Conservation (phyloP, 1,139 yeast species). For the Saccharomycopsis crataegensis region DNA sequence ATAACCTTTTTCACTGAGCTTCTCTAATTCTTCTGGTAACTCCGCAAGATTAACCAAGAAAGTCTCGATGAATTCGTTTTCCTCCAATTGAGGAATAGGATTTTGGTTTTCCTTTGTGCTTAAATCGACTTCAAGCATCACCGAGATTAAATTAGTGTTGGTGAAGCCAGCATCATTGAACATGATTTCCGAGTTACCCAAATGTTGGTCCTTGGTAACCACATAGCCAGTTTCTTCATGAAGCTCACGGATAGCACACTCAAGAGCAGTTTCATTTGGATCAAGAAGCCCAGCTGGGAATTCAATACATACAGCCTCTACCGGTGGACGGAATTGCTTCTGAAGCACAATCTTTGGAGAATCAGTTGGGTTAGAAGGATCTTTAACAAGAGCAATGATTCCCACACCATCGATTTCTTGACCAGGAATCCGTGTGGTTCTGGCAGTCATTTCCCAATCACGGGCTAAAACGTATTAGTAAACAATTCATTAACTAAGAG, state of each 20-base stretch:
- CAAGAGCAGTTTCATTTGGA: slow-evolving; percentile 67
- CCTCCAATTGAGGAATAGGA: slow-evolving; percentile 75
- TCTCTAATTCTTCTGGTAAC: slow-evolving; percentile 48
- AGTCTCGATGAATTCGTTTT: slow-evolving; percentile 81
- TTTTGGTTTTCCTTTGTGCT: slow-evolving; percentile 51
- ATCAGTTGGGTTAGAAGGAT: slow-evolving; percentile 28
- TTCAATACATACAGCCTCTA: slow-evolving; percentile 79
- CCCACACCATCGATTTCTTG: slow-evolving; percentile 83
- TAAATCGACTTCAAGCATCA: slow-evolving; percentile 73
- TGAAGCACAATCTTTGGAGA: slow-evolving; percentile 62
- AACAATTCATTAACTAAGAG: not conserved
- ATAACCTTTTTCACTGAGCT: slow-evolving; percentile 56
- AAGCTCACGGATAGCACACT: slow-evolving; percentile 81
- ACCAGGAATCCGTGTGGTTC: slow-evolving; percentile 68
- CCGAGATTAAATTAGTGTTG: slow-evolving; percentile 78
- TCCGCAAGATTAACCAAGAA: slow-evolving; percentile 58
- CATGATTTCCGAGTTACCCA: slow-evolving; percentile 46
- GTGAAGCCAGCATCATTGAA: slow-evolving; percentile 93
- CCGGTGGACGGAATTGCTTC: slow-evolving; percentile 91
- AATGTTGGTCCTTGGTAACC: slow-evolving; percentile 38
- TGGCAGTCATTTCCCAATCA: slow-evolving; percentile 87
- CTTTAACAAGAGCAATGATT: slow-evolving; percentile 49
- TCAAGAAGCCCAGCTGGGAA: slow-evolving; percentile 94
- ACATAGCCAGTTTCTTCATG: slow-evolving; percentile 89
- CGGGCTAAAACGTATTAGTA: slow-evolving; percentile 21